A percentile compares a stretch with the other conserved stretches of the same genome.
Conservation (phyloP, 208 protist species). For the Phytomonas francai region DNA sequence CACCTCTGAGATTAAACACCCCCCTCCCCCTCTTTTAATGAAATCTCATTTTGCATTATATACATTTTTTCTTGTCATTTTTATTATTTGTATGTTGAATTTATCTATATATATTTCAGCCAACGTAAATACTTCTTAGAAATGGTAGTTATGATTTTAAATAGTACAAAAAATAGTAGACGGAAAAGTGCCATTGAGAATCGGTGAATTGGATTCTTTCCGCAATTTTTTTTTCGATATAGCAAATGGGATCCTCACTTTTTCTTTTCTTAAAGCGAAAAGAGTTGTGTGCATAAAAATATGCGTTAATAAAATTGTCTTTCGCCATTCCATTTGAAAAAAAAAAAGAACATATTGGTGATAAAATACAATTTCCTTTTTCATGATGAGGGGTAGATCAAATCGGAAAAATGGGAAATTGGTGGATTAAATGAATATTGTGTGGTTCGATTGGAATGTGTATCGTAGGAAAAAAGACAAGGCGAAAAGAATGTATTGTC, state of each 20-base stretch:
- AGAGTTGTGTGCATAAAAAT: neutral
- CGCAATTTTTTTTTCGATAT: neutral
- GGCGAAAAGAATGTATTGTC: neutral
- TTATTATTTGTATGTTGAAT: slow-evolving; percentile 11
- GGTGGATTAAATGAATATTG: neutral
- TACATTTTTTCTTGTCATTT: slow-evolving; percentile 9
- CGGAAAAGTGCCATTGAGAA: neutral
- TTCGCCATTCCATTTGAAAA: neutral
- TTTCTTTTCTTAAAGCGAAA: neutral
- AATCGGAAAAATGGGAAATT: neutral
- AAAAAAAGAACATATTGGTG: neutral
- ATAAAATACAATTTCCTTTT: neutral
- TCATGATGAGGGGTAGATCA: neutral
- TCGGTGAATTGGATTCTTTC: neutral
- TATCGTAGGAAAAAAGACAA: neutral
- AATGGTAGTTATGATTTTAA: neutral
- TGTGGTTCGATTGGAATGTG: neutral
- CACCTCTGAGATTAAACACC: neutral
- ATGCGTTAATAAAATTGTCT: neutral
- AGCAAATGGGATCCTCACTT: neutral
- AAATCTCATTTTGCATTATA: neutral
- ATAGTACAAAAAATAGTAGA: neutral
- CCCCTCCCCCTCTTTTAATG: neutral
- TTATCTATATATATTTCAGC: slow-evolving; percentile 2
- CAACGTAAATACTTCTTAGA: neutral